Percentiles rank a stretch among this genome's conserved stretches.
phyloP scores from a whole-genome alignment of 768 basidiomycete genomes.

The Trametes cinnabarina region DNA sequence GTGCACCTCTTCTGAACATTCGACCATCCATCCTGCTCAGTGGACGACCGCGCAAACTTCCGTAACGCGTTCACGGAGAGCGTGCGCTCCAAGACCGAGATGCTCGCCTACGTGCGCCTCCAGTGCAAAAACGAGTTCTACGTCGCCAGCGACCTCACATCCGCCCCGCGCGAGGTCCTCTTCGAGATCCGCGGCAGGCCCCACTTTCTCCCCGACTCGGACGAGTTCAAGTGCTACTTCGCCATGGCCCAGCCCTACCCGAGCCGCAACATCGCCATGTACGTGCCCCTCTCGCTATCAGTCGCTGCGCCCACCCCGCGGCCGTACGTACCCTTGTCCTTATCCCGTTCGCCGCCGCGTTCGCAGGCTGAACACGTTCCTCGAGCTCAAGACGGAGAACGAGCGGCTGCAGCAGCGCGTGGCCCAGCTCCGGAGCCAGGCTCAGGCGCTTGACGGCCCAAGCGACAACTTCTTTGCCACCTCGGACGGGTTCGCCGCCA shows the following conservation, averaged over 20 bases:
- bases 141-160: conserved; percentile 24
- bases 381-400: conserved; percentile 89
- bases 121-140: conserved; percentile 43
- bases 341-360: neutral
- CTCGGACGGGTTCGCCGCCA: conserved; percentile 17
- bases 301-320: neutral
- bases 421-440: conserved; percentile 37
- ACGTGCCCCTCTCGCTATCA: conserved; percentile 23
- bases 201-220: conserved; percentile 40
- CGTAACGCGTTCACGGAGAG: conserved; percentile 52
- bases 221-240: conserved; percentile 63
- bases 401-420: conserved; percentile 70
- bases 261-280: conserved; percentile 69
- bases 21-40: conserved; percentile 33
- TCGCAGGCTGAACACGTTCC: conserved; percentile 61
- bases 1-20: neutral
- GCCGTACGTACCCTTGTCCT: neutral
- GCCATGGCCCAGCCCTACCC: conserved; percentile 76
- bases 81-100: conserved; percentile 46
- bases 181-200: conserved; percentile 73
- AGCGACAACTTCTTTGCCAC: conserved; percentile 5
- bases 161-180: conserved; percentile 44
- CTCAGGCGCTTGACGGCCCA: conserved; percentile 12
- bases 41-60: conserved; percentile 52
- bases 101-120: conserved; percentile 61